Evolutionary conservation across 352 stramenopile species (phyloP), one percentile per base, ranked within the genome.

Genomic region (Halophytophthora polymorphica): DNA sequence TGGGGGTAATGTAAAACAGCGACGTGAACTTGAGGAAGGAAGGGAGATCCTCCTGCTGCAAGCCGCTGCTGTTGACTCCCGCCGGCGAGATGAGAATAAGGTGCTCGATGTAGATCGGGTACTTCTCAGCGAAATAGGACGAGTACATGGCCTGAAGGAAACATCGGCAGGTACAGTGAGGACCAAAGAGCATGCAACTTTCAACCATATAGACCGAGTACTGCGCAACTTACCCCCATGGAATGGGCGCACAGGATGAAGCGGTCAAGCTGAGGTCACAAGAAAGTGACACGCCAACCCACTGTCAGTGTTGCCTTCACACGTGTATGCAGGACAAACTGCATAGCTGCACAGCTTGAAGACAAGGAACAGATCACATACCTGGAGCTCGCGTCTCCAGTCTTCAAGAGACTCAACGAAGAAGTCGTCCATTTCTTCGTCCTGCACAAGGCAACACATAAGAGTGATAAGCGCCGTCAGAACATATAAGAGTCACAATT

Each of bases 341-440:
- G n/a, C n/a, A n/a, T n/a, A n/a, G n/a, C n/a, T 31, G 4, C 25
- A 31, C 4, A 31, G 25, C 8, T 8, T 31, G 25, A 31, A 51
- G 35, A 14, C 11, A 10, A 14, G 18, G 22, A 8, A 17, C 17
- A 6, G n/a, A 17, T 11, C 3, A 23, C 39, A 15, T 41, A 74
- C 65, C 37, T 77, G 56, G 13, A 82, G 50, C 39, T 80, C 74
- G 34, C 71, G 65, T 10, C 82, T 70, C 82, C 82, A 93, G 13
- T 85, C 66, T 58, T 93, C 82, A 4, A 93, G 58, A 12, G 79
- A 84, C 31, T 93, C 75, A 11, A 93, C 75, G 25, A 87, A 93
- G 58, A 93, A 93, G 14, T 84, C 76, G 47, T 93, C 79, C 41
- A 71, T 77, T 54, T 89, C 77, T 51, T 85, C 58, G 44, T 89